phyloP scores from a whole-genome alignment of 225 moss, liverwort and hornwort species.

The Asterella californica region DNA sequence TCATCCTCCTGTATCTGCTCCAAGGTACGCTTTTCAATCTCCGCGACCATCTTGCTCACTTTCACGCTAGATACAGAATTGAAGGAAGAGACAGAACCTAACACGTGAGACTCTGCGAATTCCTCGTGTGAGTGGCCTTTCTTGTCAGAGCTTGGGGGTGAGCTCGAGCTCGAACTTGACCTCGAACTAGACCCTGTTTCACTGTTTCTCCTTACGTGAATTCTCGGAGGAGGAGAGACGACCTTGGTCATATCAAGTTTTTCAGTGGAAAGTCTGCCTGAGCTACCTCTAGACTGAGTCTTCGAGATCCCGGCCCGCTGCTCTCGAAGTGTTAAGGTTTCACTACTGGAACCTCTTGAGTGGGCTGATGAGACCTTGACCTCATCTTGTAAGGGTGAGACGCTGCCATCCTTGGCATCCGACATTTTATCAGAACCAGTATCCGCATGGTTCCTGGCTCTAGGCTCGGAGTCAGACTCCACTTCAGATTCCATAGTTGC shows the following conservation, averaged over 20 bases:
- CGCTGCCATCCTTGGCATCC: slow-evolving; percentile 15
- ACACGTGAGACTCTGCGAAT: slow-evolving; percentile 1
- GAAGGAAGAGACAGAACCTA: slow-evolving; percentile 17
- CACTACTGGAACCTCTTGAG: slow-evolving; percentile 17
- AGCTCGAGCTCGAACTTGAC: slow-evolving; percentile 10
- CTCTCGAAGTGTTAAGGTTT: neutral
- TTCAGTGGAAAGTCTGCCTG: neutral
- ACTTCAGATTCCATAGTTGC: slow-evolving; percentile 49
- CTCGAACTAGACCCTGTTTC: slow-evolving; percentile 25
- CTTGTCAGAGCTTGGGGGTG: slow-evolving; percentile 1
- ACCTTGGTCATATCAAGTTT: slow-evolving; percentile 9
- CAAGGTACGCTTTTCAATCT: slow-evolving; percentile 35
- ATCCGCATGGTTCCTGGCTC: slow-evolving; percentile 24
- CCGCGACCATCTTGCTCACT: slow-evolving; percentile 49
- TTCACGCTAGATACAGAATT: slow-evolving; percentile 25
- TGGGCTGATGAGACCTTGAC: neutral
- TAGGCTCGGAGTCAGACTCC: slow-evolving; percentile 40
- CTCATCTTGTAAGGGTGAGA: slow-evolving; percentile 12
- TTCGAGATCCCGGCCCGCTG: slow-evolving; percentile 3
- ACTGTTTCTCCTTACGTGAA: slow-evolving; percentile 23
- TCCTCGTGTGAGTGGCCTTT: slow-evolving; percentile 8
- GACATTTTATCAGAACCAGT: slow-evolving; percentile 7
- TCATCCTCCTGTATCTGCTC: slow-evolving; percentile 29
- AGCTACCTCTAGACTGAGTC: slow-evolving; percentile 6
- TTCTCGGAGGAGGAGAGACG: slow-evolving; percentile 11